phyloP scores from a whole-genome alignment of 75 land plant genomes.

The Azolla pinnata region DNA sequence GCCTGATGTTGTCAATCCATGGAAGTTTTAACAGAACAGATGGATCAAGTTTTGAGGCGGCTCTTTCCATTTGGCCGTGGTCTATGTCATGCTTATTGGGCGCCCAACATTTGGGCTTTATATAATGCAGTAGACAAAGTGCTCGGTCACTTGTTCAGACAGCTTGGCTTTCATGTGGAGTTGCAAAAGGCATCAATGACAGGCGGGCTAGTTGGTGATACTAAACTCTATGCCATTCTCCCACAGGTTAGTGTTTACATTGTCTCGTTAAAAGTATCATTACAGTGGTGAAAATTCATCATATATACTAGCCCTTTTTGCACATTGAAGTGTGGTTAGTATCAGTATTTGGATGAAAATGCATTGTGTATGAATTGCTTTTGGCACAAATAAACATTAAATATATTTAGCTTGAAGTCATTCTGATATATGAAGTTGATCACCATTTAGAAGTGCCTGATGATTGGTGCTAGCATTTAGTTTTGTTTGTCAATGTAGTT shows the following conservation, averaged over 20 bases:
- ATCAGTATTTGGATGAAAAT: too few relatives aligned
- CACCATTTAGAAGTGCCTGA: neutral
- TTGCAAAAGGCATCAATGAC: conserved; percentile 64
- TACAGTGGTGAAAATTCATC: too few relatives aligned
- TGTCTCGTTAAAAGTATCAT: too few relatives aligned
- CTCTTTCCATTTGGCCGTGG: conserved; percentile 97
- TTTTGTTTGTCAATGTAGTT: too few relatives aligned
- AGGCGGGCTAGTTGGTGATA: conserved; percentile 87
- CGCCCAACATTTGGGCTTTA: conserved; percentile 92
- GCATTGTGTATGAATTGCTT: too few relatives aligned
- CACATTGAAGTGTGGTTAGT: too few relatives aligned
- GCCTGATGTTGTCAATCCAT: neutral
- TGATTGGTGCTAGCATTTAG: too few relatives aligned
- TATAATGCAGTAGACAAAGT: conserved; percentile 70
- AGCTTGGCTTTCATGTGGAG: conserved; percentile 40
- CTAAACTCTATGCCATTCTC: conserved; percentile 53
- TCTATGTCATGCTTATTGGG: conserved; percentile 98
- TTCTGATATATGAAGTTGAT: neutral
- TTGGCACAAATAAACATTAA: too few relatives aligned
- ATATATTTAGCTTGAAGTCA: too few relatives aligned
- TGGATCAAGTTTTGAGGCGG: conserved; percentile 55
- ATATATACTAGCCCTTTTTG: too few relatives aligned
- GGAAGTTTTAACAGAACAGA: conserved; percentile 34
- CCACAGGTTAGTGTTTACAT: conserved; percentile 82
- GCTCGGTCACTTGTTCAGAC: conserved; percentile 35